Evolutionary conservation across 345 rosid species (phyloP).

Genomic region (Bruguiera sexangula): DNA sequence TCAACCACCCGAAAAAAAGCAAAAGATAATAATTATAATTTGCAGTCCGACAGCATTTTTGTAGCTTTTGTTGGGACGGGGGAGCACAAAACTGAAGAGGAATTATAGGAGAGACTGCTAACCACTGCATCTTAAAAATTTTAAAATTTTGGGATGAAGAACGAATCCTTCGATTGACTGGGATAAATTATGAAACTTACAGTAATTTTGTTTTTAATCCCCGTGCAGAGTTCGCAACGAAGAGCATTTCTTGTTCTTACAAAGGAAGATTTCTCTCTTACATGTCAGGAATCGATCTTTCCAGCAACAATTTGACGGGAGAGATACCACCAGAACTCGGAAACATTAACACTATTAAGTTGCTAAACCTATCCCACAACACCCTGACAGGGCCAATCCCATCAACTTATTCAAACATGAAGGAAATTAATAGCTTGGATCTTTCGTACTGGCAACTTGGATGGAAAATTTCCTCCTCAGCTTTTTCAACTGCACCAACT

Average conservation of each 20-base stretch:
- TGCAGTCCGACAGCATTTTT: no score
- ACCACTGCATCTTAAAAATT: no score
- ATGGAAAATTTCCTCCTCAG: background rate
- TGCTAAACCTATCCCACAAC: slow-evolving; percentile 9
- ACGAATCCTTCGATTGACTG: no score
- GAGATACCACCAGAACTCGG: slow-evolving; percentile 27
- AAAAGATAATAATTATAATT: no score
- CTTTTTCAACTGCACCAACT: background rate
- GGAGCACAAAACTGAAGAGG: no score
- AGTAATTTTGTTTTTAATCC: no score
- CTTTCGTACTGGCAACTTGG: slow-evolving; percentile 20
- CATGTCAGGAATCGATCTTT: slow-evolving; percentile 38
- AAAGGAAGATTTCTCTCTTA: background rate
- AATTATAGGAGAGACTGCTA: no score
- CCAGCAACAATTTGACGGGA: slow-evolving; percentile 31
- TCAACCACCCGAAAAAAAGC: no score
- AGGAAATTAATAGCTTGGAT: slow-evolving; percentile 14
- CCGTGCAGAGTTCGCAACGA: slow-evolving; percentile 1
- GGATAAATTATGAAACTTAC: no score
- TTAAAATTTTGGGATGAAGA: no score
- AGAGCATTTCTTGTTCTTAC: slow-evolving; percentile 17
- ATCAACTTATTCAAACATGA: background rate
- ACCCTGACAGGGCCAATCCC: slow-evolving; percentile 2
- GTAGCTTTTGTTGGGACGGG: no score
- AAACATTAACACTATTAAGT: slow-evolving; percentile 1